phyloP scores from a whole-genome alignment of 768 basidiomycete genomes.

The Trametopsis cervina region DNA sequence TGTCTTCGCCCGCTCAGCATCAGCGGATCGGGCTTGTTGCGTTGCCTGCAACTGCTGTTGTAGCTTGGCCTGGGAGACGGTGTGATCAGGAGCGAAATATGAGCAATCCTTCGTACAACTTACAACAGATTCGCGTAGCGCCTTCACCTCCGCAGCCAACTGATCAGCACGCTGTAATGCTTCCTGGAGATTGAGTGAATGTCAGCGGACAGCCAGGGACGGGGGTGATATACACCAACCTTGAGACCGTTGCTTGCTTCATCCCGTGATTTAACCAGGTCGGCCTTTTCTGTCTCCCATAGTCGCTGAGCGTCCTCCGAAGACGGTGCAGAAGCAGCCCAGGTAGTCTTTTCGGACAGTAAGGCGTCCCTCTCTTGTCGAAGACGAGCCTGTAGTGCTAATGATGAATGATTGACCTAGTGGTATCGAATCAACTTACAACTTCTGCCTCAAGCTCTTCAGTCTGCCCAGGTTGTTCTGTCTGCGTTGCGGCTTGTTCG shows the following conservation, averaged over 20 bases:
- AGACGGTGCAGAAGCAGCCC: constrained; percentile 21
- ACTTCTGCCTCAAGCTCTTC: constrained; percentile 22
- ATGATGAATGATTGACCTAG: not conserved
- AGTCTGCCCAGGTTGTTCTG: constrained; percentile 9
- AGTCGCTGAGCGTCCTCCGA: constrained; percentile 25
- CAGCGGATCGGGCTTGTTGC: constrained; percentile 42
- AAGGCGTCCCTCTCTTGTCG: constrained; percentile 56
- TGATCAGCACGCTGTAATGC: constrained; percentile 19
- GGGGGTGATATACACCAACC: not conserved
- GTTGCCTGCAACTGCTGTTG: constrained; percentile 45
- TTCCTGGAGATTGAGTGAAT: constrained; percentile 9
- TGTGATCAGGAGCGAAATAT: not conserved
- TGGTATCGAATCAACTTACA: constrained; percentile 28
- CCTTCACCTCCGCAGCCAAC: constrained; percentile 17
- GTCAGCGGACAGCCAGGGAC: not conserved
- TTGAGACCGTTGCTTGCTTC: constrained; percentile 57
- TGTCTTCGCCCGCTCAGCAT: constrained; percentile 38
- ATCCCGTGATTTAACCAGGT: constrained; percentile 49
- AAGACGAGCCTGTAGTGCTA: constrained; percentile 40
- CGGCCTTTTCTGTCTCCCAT: constrained; percentile 57
- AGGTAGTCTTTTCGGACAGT: constrained; percentile 50
- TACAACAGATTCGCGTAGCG: constrained; percentile 19
- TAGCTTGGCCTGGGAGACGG: constrained; percentile 51
- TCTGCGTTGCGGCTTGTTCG: constrained; percentile 25
- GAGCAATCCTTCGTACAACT: constrained; percentile 1